A percentile compares a stretch with the other conserved stretches of the same genome.
phyloP scores from a whole-genome alignment of 305 asterid genomes.

The Rubia tinctorum region DNA sequence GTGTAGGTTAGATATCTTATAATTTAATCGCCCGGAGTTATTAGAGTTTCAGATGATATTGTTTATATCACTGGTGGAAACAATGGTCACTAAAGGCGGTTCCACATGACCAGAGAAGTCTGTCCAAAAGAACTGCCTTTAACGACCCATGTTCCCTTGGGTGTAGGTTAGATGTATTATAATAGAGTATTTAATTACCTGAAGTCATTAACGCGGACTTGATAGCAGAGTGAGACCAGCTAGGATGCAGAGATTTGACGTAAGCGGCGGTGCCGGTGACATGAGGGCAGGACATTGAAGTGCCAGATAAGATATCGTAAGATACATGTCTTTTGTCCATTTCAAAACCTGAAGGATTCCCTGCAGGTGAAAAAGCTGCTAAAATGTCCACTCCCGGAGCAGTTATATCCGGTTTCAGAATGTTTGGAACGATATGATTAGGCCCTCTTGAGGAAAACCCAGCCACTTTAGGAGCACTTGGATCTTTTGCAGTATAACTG shows the following conservation, averaged over 20 bases:
- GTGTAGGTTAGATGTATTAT: background rate
- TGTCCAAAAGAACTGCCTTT: too few relatives aligned
- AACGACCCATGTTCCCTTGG: too few relatives aligned
- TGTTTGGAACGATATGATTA: conserved; percentile 30
- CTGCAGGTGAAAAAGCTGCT: conserved; percentile 28
- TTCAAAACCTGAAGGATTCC: conserved; percentile 5
- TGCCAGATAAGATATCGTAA: conserved; percentile 29
- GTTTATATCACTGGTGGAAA: too few relatives aligned
- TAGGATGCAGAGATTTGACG: conserved; percentile 4
- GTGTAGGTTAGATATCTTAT: too few relatives aligned
- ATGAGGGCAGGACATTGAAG: conserved; percentile 51
- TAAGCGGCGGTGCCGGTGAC: conserved; percentile 17
- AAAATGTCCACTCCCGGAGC: conserved; percentile 44
- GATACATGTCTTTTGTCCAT: conserved; percentile 23
- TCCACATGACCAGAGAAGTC: too few relatives aligned
- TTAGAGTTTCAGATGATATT: too few relatives aligned
- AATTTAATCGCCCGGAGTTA: too few relatives aligned
- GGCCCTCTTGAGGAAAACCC: conserved; percentile 50
- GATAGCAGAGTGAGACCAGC: conserved; percentile 3
- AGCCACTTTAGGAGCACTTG: conserved; percentile 33
- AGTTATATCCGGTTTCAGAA: conserved; percentile 44
- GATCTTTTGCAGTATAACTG: background rate
- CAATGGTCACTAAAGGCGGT: too few relatives aligned
- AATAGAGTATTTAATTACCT: background rate
- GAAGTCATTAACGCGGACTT: conserved; percentile 10